Base-by-base conservation (phyloP, 2,329 filamentous ascomycete species). In the Pseudocercospora musae region DNA sequence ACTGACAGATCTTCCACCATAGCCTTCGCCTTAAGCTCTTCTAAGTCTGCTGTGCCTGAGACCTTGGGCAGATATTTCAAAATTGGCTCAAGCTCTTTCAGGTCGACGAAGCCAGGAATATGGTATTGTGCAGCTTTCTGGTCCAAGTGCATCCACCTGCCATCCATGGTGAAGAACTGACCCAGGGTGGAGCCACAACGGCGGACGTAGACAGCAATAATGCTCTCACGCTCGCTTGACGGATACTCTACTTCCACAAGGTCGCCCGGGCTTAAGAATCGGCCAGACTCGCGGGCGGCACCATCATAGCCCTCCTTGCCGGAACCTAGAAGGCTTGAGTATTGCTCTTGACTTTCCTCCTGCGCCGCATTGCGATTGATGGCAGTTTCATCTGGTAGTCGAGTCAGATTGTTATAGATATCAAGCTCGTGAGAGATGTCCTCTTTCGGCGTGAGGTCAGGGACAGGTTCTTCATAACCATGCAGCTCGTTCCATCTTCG, bases 111-210 rank as follows among this genome's bases (percentile, higher is more conserved):
- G 1, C 75, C 74, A 53, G 81, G 79, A 10, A 85, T 74, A 9
- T 80, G 76, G 68, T 81, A 85, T 50, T 80, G 77, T 7, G 85
- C 71, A 31, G 74, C 70, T 20, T 68, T 71, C 4, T 77, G 70
- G 3, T 21, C 57, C 15, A 74, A 68, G 65, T 81, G 76, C 20
- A 77, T 62, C 81, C 82, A 84, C 62, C 76, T 77, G 9, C 83
- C 83, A 55, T 78, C 75, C 69, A 81, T 77, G 6, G 79, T 80
- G 69, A 81, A 81, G 69, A 82, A 82, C 60, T 85, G 82, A 37
- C 6, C 59, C 15, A 50, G 11, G 1, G 15, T 27, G n/a, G 49
- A 57, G 21, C 40, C 62, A 1, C 62, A 50, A 15, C 64, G 67
- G 21, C 78, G 78, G 3, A 84, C 74, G 64, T 79, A 84, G 27